Base-by-base conservation (phyloP, 108 stramenopile species). In the Nitzschia inconspicua region DNA sequence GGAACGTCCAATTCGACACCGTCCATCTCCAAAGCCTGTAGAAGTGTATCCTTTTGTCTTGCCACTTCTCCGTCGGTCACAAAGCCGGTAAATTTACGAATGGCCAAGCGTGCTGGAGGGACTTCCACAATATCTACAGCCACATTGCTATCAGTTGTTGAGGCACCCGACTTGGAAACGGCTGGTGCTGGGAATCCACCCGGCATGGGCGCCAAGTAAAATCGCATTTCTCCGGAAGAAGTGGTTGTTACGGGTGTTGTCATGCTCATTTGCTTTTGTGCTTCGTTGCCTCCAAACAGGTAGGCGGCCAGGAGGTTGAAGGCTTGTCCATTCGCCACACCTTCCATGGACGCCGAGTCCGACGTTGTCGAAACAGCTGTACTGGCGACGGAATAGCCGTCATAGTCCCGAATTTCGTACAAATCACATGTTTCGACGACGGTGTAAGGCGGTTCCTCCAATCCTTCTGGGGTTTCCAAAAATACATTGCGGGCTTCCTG, bases 271-370 rank as follows among this genome's bases (percentile, higher is more conserved):
- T 71, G 57, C 34, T 74, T 71, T 26, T 80, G 75, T 44, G 83
- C 84, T 13, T 77, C 69, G 62, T 97, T 97, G 24, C 76, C 91
- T 6, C 96, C 96, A 62, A 97, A 95, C 36, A 97, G 44, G 60
- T 95, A 97, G 36, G 88, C 87, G 10, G 94, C 96, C 16, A 97
- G 63, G 6, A 90, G 73, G 54, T 95, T 94, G 76, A 95, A 97
- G 47, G 81, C 84, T 34, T 53, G 80, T 57, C 85, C 88, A 27
- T 77, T 67, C 23, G 53, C 53, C 13, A 54, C 37, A 29, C 53
- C 53, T 1, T 54, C 53, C 14, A 36, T 22, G 11, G 63, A 55
- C 3, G 81, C 78, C 40, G 80, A 43, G 37, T 86, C 62, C 29
- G 72, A 73, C 11, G 78, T 65, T 41, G 72, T 65, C 22, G 64